A percentile compares a stretch with the other conserved stretches of the same genome.
These are phyloP conservation scores for Trypanosoma melophagium DNA, from an alignment of 208 protist genomes.

Conservation along the genomic window DNA sequence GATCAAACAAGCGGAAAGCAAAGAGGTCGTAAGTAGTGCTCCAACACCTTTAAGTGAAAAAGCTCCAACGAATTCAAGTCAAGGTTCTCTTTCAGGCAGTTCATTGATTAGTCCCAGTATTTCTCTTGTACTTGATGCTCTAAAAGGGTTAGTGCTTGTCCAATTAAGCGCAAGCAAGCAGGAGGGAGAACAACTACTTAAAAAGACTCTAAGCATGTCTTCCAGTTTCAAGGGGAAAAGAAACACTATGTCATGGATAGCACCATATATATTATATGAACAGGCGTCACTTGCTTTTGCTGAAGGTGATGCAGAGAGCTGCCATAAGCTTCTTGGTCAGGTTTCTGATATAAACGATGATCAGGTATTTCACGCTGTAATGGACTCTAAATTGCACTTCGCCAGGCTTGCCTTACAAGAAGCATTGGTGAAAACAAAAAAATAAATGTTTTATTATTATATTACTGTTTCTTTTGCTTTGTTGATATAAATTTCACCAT, in stretches of 20 bases:
- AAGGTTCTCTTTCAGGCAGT: no score
- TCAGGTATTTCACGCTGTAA: background rate
- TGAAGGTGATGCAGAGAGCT: slow-evolving; percentile 7
- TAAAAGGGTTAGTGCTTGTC: slow-evolving; percentile 8
- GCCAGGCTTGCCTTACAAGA: background rate
- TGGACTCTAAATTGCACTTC: slow-evolving; percentile 18
- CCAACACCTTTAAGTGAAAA: no score
- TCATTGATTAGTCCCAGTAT: background rate
- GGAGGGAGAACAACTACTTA: slow-evolving; percentile 5
- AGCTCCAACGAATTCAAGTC: no score
- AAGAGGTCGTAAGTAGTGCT: no score
- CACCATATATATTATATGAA: slow-evolving; percentile 10
- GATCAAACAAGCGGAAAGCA: slow-evolving; percentile 13
- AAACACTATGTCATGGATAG: slow-evolving; percentile 9
- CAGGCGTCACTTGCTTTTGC: slow-evolving; percentile 1
- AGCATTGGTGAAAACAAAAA: background rate
- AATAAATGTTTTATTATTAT: background rate
- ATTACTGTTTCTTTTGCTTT: background rate
- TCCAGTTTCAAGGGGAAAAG: background rate
- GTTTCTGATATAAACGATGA: background rate
- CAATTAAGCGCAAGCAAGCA: background rate
- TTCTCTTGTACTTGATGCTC: background rate
- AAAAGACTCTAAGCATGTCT: background rate
- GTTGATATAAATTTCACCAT: no score
- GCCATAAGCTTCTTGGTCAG: background rate